These are phyloP conservation scores for Aspergillus sp. DNA, from an alignment of 2,329 filamentous ascomycete genomes.

Conservation along the genomic window DNA sequence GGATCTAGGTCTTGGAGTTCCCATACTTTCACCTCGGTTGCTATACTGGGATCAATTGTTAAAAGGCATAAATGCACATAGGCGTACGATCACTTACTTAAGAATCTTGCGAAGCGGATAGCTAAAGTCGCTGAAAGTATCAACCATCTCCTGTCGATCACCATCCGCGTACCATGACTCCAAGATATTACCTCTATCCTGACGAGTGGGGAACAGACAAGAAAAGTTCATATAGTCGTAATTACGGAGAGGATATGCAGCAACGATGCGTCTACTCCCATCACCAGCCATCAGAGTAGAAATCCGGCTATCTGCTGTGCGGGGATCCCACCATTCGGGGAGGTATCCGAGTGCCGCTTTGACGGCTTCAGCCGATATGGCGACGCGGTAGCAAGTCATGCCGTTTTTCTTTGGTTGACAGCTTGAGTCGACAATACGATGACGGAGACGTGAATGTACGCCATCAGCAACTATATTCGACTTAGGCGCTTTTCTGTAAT, in stretches of 20 bases:
- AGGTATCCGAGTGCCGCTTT: neutral
- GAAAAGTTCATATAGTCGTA: slow-evolving; percentile 3
- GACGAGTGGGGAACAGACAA: neutral
- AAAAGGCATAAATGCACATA: too few relatives aligned
- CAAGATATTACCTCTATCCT: neutral
- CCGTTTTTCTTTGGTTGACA: slow-evolving; percentile 1
- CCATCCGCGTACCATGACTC: slow-evolving; percentile 1
- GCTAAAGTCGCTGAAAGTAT: neutral
- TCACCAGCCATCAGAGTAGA: neutral
- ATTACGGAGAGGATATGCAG: neutral
- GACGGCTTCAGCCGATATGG: neutral
- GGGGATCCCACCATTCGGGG: slow-evolving; percentile 1
- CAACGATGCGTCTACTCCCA: slow-evolving; percentile 1
- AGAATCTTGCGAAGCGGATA: neutral
- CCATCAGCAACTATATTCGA: neutral
- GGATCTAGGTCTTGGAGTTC: slow-evolving; percentile 2
- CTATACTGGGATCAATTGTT: neutral
- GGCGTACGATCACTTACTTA: neutral
- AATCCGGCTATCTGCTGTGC: neutral
- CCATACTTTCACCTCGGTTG: slow-evolving; percentile 2
- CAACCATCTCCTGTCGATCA: slow-evolving; percentile 1
- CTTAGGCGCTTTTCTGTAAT: too few relatives aligned
- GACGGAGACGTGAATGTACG: slow-evolving; percentile 1
- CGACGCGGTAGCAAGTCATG: slow-evolving; percentile 1
- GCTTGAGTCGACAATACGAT: neutral